These are phyloP conservation scores for Tremellales sp. DNA, from an alignment of 1,284 basidiomycete genomes.

Conservation along the genomic window DNA sequence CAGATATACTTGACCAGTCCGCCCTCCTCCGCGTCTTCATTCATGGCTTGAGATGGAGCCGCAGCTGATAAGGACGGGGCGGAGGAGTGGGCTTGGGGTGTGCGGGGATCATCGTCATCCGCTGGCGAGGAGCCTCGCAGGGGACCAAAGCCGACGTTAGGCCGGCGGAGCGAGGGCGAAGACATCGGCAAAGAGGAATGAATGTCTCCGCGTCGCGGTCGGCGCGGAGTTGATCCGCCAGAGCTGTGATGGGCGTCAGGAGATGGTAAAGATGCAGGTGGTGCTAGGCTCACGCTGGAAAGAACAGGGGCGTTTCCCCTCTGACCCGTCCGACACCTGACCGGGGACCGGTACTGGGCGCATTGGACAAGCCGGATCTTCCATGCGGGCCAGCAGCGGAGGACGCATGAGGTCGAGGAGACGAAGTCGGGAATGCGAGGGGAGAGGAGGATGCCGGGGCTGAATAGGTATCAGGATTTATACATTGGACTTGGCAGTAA, in stretches of 20 bases:
- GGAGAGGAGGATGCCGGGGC: slow-evolving; percentile 57
- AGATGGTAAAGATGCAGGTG: slow-evolving; percentile 1
- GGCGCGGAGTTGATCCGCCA: slow-evolving; percentile 57
- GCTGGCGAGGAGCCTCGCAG: slow-evolving; percentile 33
- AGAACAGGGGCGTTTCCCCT: slow-evolving; percentile 47
- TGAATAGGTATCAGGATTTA: slow-evolving; percentile 21
- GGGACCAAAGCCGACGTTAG: slow-evolving; percentile 10
- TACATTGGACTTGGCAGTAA: background rate
- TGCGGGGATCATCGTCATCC: no score
- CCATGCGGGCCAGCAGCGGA: slow-evolving; percentile 38
- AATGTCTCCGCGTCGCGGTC: slow-evolving; percentile 73
- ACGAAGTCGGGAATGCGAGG: slow-evolving; percentile 68
- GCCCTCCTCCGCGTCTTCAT: slow-evolving; percentile 48
- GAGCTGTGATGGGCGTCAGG: slow-evolving; percentile 40
- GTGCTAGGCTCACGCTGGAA: slow-evolving; percentile 40
- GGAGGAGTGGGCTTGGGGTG: slow-evolving; percentile 62
- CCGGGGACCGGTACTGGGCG: slow-evolving; percentile 3
- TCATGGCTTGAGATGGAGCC: slow-evolving; percentile 42
- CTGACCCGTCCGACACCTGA: no score
- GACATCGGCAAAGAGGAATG: slow-evolving; percentile 68
- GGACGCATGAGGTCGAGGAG: slow-evolving; percentile 57
- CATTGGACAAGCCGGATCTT: slow-evolving; percentile 9
- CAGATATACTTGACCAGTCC: slow-evolving; percentile 83
- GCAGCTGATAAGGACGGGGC: slow-evolving; percentile 61
- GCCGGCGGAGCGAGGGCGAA: slow-evolving; percentile 51